Conservation (phyloP, 768 basidiomycete species). For the Suillus weaverae region DNA sequence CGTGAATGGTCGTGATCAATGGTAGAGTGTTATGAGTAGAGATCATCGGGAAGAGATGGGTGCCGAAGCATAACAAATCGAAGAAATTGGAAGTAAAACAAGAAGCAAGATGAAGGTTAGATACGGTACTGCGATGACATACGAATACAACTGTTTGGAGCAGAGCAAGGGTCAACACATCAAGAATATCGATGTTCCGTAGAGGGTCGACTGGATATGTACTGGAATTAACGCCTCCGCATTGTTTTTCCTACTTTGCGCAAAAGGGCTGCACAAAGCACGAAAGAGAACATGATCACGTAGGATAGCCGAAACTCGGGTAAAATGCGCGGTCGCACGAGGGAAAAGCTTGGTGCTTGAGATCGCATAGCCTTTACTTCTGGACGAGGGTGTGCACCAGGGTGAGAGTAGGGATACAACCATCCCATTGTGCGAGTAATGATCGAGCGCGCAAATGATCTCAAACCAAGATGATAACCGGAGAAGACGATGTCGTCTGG, state of each 20-base stretch:
- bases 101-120: neutral
- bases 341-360: constrained; percentile 4
- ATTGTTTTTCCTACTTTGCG: constrained; percentile 27
- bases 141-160: neutral
- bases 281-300: constrained; percentile 28
- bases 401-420: constrained; percentile 23
- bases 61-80: neutral
- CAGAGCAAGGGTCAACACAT: neutral
- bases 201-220: neutral
- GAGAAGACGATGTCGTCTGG: neutral
- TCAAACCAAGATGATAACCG: constrained; percentile 9
- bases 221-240: constrained; percentile 18
- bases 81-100: neutral
- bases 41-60: neutral
- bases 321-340: constrained; percentile 9
- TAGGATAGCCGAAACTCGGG: constrained; percentile 20
- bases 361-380: neutral
- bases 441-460: constrained; percentile 17
- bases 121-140: neutral
- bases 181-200: neutral
- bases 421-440: constrained; percentile 22
- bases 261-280: constrained; percentile 27
- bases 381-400: neutral
- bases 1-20: neutral
- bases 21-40: neutral